Evolutionary conservation across 1,139 yeast genomes (phyloP).

Genomic region (Lodderomyces jiufengensis): DNA sequence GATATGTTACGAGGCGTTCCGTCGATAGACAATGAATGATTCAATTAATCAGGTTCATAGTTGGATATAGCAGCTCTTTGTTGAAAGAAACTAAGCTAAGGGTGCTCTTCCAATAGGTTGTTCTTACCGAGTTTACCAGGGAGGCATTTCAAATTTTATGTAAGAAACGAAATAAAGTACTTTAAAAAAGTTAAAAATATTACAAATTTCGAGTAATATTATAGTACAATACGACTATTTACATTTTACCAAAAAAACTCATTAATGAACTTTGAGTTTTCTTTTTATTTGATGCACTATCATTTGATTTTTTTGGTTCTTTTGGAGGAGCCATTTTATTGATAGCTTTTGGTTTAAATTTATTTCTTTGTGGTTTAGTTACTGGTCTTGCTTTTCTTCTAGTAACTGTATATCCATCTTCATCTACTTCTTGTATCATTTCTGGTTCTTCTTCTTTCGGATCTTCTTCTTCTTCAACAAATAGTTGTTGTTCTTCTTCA

Average conservation of each 20-base stretch:
- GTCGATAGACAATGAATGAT: no score
- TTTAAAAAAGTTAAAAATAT: no score
- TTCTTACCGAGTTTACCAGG: no score
- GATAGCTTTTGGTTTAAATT: conserved; percentile 2
- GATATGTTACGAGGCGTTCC: no score
- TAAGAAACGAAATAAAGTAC: no score
- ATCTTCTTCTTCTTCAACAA: conserved; percentile 9
- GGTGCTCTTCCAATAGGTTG: no score
- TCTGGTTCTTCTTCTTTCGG: conserved; percentile 11
- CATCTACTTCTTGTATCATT: conserved; percentile 27
- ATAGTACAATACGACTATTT: no score
- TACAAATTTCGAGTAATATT: no score
- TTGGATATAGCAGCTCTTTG: no score
- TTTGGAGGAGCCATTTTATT: conserved; percentile 6
- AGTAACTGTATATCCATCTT: conserved; percentile 40
- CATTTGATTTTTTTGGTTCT: conserved; percentile 11
- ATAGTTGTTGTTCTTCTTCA: conserved; percentile 9
- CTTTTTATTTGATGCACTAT: conserved; percentile 16
- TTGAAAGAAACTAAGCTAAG: no score
- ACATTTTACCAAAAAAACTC: conserved; percentile 35
- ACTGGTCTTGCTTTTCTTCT: conserved; percentile 21
- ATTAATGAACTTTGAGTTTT: conserved; percentile 36
- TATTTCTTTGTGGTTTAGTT: conserved; percentile 14
- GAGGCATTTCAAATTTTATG: no score
- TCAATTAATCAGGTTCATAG: no score